phyloP scores from a whole-genome alignment of 176 grass and related monocot species.

The Hordeum marinum region DNA sequence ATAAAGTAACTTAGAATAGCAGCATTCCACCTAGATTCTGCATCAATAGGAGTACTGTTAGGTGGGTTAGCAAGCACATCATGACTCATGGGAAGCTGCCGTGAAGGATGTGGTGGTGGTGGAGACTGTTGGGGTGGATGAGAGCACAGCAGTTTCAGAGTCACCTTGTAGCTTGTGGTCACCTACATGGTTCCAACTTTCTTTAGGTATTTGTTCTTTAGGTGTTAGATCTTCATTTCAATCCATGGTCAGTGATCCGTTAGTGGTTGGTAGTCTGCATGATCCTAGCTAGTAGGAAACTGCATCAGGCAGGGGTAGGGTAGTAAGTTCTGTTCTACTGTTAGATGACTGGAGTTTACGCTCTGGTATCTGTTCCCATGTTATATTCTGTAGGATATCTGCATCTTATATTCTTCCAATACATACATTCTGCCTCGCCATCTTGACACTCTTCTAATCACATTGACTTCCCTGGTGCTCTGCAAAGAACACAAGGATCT shows the following conservation, averaged over 20 bases:
- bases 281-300: slow-evolving; percentile 29
- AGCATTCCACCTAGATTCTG: neutral
- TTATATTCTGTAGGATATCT: slow-evolving; percentile 32
- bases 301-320: slow-evolving; percentile 23
- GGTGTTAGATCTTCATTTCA: slow-evolving; percentile 21
- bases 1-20: slow-evolving; percentile 28
- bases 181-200: neutral
- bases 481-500: slow-evolving; percentile 31
- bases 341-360: slow-evolving; percentile 13
- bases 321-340: slow-evolving; percentile 15
- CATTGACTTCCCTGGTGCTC: slow-evolving; percentile 24
- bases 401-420: slow-evolving; percentile 19
- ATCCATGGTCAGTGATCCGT: slow-evolving; percentile 12
- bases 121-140: slow-evolving; percentile 4
- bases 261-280: slow-evolving; percentile 5
- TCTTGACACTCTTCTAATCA: slow-evolving; percentile 23
- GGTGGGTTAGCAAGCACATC: slow-evolving; percentile 28
- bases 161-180: slow-evolving; percentile 37
- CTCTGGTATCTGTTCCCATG: slow-evolving; percentile 3
- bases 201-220: slow-evolving; percentile 21
- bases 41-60: slow-evolving; percentile 16
- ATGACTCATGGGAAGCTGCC: slow-evolving; percentile 9
- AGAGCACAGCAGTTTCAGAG: slow-evolving; percentile 11
- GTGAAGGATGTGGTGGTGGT: slow-evolving; percentile 25
- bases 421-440: slow-evolving; percentile 25